A percentile compares a stretch with the other conserved stretches of the same genome.
Evolutionary conservation across 805 yeast genomes (phyloP).

Genomic region (Yarrowia keelungensis): DNA sequence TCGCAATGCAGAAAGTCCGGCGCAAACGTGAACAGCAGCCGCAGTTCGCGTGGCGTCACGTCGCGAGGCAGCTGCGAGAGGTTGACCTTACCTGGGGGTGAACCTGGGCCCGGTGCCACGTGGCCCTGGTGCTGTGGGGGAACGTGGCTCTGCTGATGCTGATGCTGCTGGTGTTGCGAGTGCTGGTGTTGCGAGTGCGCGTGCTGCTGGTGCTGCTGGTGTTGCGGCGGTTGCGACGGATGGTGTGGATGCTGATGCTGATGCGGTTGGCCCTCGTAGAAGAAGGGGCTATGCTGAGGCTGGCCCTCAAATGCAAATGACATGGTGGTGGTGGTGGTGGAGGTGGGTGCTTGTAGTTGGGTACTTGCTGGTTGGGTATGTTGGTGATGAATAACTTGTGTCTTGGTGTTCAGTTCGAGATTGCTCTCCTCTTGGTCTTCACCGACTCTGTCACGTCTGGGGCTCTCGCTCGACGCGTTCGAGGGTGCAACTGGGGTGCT

Average conservation of each 20-base stretch:
- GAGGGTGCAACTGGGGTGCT: neutral
- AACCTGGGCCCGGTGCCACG: no score
- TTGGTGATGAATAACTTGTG: no score
- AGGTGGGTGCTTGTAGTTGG: neutral
- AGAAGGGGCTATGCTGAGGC: conserved; percentile 34
- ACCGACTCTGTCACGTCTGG: neutral
- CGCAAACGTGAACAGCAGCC: conserved; percentile 52
- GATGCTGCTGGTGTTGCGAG: neutral
- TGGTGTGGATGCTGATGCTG: conserved; percentile 12
- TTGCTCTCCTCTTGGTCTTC: no score
- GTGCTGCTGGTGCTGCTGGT: neutral
- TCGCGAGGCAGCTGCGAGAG: conserved; percentile 50
- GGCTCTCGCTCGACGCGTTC: conserved; percentile 37
- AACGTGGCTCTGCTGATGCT: conserved; percentile 12
- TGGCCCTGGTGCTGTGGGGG: neutral
- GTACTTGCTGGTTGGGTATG: no score
- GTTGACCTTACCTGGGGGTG: conserved; percentile 36
- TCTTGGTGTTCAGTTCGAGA: no score
- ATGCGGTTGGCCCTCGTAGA: conserved; percentile 32
- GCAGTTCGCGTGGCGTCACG: conserved; percentile 51
- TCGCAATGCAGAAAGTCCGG: conserved; percentile 50
- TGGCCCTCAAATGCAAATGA: conserved; percentile 38
- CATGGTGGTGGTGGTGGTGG: conserved; percentile 7
- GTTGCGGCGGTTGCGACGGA: neutral
- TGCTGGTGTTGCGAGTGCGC: neutral